phyloP scores from a whole-genome alignment of 768 basidiomycete species.

The Lactifluus subvellereus region DNA sequence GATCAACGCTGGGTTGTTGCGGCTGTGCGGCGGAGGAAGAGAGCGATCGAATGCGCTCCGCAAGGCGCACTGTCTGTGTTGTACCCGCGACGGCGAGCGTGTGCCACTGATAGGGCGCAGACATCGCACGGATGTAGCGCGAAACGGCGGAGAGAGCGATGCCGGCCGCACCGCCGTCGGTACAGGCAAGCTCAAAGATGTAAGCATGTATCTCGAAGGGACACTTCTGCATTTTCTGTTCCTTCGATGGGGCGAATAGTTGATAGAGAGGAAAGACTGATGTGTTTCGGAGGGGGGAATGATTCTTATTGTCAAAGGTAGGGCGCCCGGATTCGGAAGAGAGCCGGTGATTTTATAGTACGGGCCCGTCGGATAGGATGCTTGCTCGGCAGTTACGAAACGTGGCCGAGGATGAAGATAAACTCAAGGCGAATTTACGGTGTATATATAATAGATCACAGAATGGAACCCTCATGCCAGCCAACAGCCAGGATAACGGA shows the following conservation, averaged over 20 bases:
- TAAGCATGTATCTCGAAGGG: constrained; percentile 43
- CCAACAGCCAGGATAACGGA: neutral
- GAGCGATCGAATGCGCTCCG: constrained; percentile 16
- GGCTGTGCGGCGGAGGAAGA: neutral
- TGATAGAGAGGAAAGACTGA: neutral
- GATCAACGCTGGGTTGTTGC: neutral
- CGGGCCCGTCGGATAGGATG: neutral
- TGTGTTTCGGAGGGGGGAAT: too few species aligned
- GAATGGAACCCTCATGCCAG: constrained; percentile 12
- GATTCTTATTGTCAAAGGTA: neutral
- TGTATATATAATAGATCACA: neutral
- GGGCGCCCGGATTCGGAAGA: neutral
- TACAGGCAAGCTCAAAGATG: constrained; percentile 40
- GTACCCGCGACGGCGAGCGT: constrained; percentile 34
- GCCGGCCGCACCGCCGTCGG: constrained; percentile 36
- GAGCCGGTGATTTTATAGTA: constrained; percentile 2
- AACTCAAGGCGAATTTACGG: neutral
- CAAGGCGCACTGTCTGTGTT: constrained; percentile 29
- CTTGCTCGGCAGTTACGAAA: constrained; percentile 1
- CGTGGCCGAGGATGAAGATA: neutral
- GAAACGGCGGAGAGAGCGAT: constrained; percentile 38
- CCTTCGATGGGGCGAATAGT: neutral
- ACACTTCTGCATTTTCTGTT: constrained; percentile 26
- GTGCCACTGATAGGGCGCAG: constrained; percentile 38
- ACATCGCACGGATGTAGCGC: constrained; percentile 36